Percentiles rank a stretch among this genome's conserved stretches.
Evolutionary conservation across 257 asterid species (phyloP).

Genomic region (Solanum infundibuliforme): DNA sequence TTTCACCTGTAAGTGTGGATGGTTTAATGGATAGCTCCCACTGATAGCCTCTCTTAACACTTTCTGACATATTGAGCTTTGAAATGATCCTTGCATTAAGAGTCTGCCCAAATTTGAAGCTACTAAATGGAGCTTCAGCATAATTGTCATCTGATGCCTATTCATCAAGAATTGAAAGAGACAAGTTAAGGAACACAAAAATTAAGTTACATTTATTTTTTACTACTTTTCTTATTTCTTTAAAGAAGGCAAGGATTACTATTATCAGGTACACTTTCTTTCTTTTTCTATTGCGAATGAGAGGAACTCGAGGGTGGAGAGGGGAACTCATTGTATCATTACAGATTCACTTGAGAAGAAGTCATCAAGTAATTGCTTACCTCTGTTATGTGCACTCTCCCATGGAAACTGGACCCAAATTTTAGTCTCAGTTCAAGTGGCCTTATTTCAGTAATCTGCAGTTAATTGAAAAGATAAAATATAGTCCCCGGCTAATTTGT

Average conservation of each 20-base stretch:
- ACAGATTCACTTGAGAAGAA: neutral
- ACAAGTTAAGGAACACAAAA: neutral
- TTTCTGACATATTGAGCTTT: constrained; percentile 37
- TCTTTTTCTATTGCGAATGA: neutral
- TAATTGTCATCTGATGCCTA: constrained; percentile 62
- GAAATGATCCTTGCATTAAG: constrained; percentile 65
- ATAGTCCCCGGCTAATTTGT: neutral
- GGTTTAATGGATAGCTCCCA: constrained; percentile 85
- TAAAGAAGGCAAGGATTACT: neutral
- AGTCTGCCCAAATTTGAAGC: constrained; percentile 63
- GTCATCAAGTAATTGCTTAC: constrained; percentile 18
- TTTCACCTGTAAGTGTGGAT: constrained; percentile 53
- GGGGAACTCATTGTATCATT: neutral
- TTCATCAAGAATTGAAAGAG: constrained; percentile 1
- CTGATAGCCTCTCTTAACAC: constrained; percentile 30
- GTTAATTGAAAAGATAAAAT: constrained; percentile 8
- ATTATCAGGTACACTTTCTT: neutral
- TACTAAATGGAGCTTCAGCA: constrained; percentile 52
- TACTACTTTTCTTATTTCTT: neutral
- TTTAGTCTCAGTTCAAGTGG: constrained; percentile 78
- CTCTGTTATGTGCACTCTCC: constrained; percentile 93
- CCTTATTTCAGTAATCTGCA: constrained; percentile 80
- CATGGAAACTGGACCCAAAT: constrained; percentile 78
- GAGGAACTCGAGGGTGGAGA: neutral
- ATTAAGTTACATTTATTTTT: neutral